Evolutionary conservation across 352 stramenopile genomes (phyloP).

Genomic region (Globisporangium apiculatum): DNA sequence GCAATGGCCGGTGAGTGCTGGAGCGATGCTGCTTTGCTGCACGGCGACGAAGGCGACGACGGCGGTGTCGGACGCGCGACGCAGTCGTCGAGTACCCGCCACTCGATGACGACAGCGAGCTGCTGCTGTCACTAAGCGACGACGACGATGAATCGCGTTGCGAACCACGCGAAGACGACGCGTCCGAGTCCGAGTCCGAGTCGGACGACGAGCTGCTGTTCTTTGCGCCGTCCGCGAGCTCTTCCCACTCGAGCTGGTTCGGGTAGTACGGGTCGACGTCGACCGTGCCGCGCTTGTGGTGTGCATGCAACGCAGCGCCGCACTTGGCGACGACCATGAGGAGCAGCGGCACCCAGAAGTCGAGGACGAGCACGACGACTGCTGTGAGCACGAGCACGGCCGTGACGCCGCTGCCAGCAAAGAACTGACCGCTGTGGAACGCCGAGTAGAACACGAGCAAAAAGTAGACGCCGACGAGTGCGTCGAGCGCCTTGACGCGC

Average conservation of each 20-base stretch:
- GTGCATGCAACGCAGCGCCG: constrained; percentile 33
- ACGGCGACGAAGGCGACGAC: background rate
- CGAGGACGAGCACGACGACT: constrained; percentile 41
- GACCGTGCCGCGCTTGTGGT: constrained; percentile 47
- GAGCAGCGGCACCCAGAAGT: constrained; percentile 60
- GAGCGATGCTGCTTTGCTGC: background rate
- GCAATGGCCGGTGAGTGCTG: constrained; percentile 5
- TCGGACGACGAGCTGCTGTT: constrained; percentile 4
- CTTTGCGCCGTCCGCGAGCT: constrained; percentile 21
- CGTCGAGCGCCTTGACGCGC: constrained; percentile 53
- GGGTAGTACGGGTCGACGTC: constrained; percentile 60
- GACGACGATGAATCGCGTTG: constrained; percentile 6
- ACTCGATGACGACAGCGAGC: constrained; percentile 7
- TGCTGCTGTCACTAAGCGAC: constrained; percentile 5
- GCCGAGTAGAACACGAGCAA: constrained; percentile 66
- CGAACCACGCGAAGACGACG: constrained; percentile 5
- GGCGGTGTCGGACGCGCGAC: background rate
- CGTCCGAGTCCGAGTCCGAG: background rate
- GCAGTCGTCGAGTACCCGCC: constrained; percentile 12
- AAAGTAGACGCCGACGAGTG: constrained; percentile 45
- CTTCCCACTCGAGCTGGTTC: constrained; percentile 64
- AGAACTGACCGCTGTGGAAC: constrained; percentile 47
- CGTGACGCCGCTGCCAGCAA: constrained; percentile 32
- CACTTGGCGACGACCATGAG: constrained; percentile 63
- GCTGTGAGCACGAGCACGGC: constrained; percentile 36